A percentile compares a stretch with the other conserved stretches of the same genome.
phyloP scores from a whole-genome alignment of 1,284 basidiomycete species.

The Grifola frondosa region DNA sequence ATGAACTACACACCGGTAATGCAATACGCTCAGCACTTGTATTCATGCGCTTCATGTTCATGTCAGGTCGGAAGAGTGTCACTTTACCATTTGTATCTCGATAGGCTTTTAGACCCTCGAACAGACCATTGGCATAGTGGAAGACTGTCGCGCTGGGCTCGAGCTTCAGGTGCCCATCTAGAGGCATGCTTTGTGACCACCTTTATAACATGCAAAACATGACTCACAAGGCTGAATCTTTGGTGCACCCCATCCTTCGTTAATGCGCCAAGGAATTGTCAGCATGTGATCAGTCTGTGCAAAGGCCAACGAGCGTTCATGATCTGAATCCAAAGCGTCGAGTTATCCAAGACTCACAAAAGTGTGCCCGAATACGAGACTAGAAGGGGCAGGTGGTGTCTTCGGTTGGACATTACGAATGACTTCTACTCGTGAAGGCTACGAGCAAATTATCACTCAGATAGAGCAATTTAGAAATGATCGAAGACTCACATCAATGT shows the following conservation, averaged over 20 bases:
- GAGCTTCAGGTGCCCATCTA: slow-evolving; percentile 50
- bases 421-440: slow-evolving; percentile 53
- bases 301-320: not conserved
- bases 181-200: not conserved
- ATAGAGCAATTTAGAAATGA: not conserved
- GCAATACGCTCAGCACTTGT: slow-evolving; percentile 72
- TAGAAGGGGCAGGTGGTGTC: slow-evolving; percentile 50
- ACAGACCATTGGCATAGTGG: slow-evolving; percentile 90
- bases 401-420: slow-evolving; percentile 49
- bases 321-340: not conserved
- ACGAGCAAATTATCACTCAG: not conserved
- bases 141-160: slow-evolving; percentile 88
- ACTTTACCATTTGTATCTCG: slow-evolving; percentile 76
- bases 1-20: slow-evolving; percentile 59
- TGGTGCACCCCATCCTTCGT: slow-evolving; percentile 81
- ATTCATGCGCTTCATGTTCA: slow-evolving; percentile 97
- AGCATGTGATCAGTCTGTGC: slow-evolving; percentile 91
- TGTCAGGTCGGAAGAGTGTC: slow-evolving; percentile 93
- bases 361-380: slow-evolving; percentile 65
- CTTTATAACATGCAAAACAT: not conserved
- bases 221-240: slow-evolving; percentile 80
- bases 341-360: slow-evolving; percentile 65
- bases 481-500: slow-evolving; percentile 27
- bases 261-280: slow-evolving; percentile 74
- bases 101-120: slow-evolving; percentile 98